A percentile compares a stretch with the other conserved stretches of the same genome.
These are phyloP conservation scores for Sporothrix dimorphospora DNA, from an alignment of 2,329 filamentous ascomycete species.

Conservation along the genomic window DNA sequence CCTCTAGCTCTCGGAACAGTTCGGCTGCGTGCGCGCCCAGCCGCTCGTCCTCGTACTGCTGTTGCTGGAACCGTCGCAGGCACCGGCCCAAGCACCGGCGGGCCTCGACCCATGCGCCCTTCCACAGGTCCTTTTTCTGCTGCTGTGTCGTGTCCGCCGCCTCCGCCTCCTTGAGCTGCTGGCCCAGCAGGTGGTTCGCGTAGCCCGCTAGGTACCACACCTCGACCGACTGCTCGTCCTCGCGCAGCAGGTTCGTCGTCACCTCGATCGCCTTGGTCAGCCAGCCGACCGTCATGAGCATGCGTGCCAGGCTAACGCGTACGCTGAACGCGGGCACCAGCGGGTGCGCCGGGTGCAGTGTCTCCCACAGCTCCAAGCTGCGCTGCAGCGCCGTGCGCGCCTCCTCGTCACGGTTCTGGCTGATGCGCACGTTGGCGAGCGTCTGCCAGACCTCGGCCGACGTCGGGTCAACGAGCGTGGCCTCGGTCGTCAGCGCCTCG, in stretches of 20 bases:
- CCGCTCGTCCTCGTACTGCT: conserved; percentile 85
- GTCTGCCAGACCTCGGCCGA: conserved; percentile 93
- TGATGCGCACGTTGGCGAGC: conserved; percentile 89
- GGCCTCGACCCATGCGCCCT: conserved; percentile 70
- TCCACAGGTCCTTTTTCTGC: conserved; percentile 51
- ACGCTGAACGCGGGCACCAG: conserved; percentile 83
- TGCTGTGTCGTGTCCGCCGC: not conserved
- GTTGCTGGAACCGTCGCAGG: conserved; percentile 72
- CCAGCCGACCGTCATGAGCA: conserved; percentile 89
- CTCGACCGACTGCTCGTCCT: conserved; percentile 94
- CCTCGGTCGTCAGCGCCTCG: conserved; percentile 87
- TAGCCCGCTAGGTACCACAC: conserved; percentile 97
- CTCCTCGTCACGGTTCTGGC: conserved; percentile 77
- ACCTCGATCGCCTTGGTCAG: conserved; percentile 84
- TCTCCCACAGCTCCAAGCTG: conserved; percentile 82
- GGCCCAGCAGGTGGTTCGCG: conserved; percentile 79
- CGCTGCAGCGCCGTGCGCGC: conserved; percentile 76
- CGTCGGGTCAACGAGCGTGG: conserved; percentile 79
- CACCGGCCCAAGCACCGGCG: conserved; percentile 83
- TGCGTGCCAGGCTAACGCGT: conserved; percentile 77
- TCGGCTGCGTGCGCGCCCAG: conserved; percentile 75
- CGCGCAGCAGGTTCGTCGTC: conserved; percentile 77
- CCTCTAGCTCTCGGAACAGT: conserved; percentile 65
- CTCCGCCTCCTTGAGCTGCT: conserved; percentile 59
- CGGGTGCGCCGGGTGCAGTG: conserved; percentile 71